These are phyloP conservation scores for Lachancea fermentati DNA, from an alignment of 805 yeast genomes.

Conservation along the genomic window DNA sequence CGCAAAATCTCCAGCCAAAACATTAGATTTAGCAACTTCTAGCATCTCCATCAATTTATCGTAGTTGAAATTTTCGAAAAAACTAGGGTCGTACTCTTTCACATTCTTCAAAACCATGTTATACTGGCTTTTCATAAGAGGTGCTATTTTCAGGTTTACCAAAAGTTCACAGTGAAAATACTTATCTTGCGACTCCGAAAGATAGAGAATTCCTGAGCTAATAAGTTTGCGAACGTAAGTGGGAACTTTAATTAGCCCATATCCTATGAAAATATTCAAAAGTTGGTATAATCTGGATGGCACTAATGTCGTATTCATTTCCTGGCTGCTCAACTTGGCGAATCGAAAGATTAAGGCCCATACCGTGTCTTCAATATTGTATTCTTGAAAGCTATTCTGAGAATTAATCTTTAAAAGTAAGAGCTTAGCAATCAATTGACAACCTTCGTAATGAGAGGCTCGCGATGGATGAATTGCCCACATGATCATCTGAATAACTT, in stretches of 20 bases:
- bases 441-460: conserved; percentile 26
- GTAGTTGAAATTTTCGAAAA: conserved; percentile 32
- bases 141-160: conserved; percentile 51
- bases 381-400: conserved; percentile 25
- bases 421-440: conserved; percentile 27
- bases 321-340: conserved; percentile 33
- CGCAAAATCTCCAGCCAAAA: conserved; percentile 18
- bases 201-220: conserved; percentile 77
- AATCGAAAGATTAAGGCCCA: conserved; percentile 34
- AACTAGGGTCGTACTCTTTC: conserved; percentile 35
- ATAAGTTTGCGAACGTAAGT: conserved; percentile 74
- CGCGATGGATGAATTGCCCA: conserved; percentile 33
- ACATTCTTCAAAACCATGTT: conserved; percentile 50
- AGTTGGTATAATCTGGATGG: conserved; percentile 38
- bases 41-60: conserved; percentile 30
- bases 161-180: conserved; percentile 50
- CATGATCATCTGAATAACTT: conserved; percentile 26
- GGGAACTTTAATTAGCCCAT: conserved; percentile 40
- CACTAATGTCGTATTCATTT: conserved; percentile 16
- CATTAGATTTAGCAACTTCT: conserved; percentile 26
- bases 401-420: conserved; percentile 26
- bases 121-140: conserved; percentile 46
- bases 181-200: conserved; percentile 46
- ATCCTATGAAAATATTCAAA: conserved; percentile 37
- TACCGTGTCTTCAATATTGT: conserved; percentile 33